Evolutionary conservation across 176 grass and related monocot species (phyloP), one percentile per base, ranked within the genome.

Genomic region (Elaeis guineensis): DNA sequence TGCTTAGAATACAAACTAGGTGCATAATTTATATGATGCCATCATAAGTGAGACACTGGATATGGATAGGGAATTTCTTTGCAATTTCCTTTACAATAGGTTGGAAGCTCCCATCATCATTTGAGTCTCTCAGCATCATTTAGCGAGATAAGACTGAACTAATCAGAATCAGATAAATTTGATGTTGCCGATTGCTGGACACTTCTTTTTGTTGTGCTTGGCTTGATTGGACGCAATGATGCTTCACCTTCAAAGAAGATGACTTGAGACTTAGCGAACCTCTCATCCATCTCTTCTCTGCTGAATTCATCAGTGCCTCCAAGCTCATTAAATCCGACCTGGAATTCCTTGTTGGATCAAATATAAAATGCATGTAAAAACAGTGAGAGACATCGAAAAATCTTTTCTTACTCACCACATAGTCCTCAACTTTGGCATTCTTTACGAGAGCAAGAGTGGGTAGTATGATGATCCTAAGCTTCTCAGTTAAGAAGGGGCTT

Each of bases 261-360:
- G 7, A 86, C 87, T 71, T 92, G 75, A 25, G 87, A 59, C 64
- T 83, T 92, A 0, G 81, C 81, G 0, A 98, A 79, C 23, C 87
- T 80, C 55, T 92, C 93, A 72, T 98, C 87, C 59, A 98, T 66
- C 16, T 88, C 79, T 74, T 92, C 93, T 0, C 81, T 92, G 69
- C 63, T 89, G 59, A 97, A 98, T 52, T 75, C 81, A 58, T 98
- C 93, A 52, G 86, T 85, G 26, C 87, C 84, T 49, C 93, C 93
- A n/a, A 98, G 93, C 25, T 98, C 84, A 76, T 92, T 79, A 68
- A 98, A 98, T 29, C 93, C 93, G 54, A 92, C 87, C 93, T 98
- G 59, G 30, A 7, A 57, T 55, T 4, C 32, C 5, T 52, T 62
- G 14, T 39, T 57, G 0, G 28, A 63, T 21, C 32, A 82, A 54